Percentiles rank a stretch among this genome's conserved stretches.
Evolutionary conservation across 345 rosid genomes (phyloP).

Genomic region (Eucalyptus dawsonii): DNA sequence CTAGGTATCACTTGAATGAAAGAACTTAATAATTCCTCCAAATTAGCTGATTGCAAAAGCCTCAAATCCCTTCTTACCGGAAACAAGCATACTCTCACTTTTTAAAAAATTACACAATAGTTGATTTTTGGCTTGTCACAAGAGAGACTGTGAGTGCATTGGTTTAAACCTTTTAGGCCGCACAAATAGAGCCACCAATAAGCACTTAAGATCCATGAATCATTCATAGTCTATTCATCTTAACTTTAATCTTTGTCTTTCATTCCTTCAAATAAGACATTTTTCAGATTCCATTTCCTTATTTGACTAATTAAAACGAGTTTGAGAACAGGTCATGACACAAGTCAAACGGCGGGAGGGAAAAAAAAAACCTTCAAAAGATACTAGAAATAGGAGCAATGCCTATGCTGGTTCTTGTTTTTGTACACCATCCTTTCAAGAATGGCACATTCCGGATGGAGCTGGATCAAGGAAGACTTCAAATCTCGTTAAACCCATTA

Average conservation of each 20-base stretch:
- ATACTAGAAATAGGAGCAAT: constrained; percentile 78
- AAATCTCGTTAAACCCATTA: constrained; percentile 35
- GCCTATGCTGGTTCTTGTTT: constrained; percentile 89
- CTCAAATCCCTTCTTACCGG: constrained; percentile 84
- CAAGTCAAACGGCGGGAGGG: not conserved
- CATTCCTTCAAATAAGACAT: not conserved
- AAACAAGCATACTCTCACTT: not conserved
- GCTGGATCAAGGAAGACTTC: constrained; percentile 33
- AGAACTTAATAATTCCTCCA: constrained; percentile 44
- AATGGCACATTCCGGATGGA: constrained; percentile 39
- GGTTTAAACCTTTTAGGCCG: not conserved
- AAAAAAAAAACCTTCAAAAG: constrained; percentile 48
- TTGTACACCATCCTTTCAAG: constrained; percentile 77
- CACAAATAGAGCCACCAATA: not conserved
- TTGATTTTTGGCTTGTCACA: not conserved
- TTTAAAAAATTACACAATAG: not conserved
- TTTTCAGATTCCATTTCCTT: not conserved
- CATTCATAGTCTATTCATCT: not conserved
- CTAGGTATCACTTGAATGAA: constrained; percentile 59
- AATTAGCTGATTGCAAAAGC: constrained; percentile 51
- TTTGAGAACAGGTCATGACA: not conserved
- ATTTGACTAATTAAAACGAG: not conserved
- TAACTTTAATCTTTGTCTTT: not conserved
- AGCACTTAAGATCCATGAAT: not conserved
- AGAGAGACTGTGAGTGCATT: not conserved